Conservation (phyloP, 345 rosid species). For the Camelina neglecta region DNA sequence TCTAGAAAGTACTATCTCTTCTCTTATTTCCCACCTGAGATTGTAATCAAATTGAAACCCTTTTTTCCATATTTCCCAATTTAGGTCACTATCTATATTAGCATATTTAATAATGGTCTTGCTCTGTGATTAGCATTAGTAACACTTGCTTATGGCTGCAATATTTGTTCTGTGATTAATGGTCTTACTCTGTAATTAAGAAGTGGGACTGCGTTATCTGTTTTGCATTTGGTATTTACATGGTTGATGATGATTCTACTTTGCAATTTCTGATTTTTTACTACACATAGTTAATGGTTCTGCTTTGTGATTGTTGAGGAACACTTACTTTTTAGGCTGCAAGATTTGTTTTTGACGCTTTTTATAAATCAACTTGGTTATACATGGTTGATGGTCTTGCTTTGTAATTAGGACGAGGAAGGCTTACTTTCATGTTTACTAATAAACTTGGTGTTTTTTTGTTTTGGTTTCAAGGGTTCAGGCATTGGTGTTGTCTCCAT, state of each 20-base stretch:
- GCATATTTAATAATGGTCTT: neutral
- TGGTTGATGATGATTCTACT: neutral
- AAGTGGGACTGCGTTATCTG: neutral
- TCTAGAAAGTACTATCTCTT: slow-evolving; percentile 59
- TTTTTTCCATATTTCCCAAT: slow-evolving; percentile 16
- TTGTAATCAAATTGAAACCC: slow-evolving; percentile 28
- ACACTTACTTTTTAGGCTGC: neutral
- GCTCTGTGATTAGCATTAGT: neutral
- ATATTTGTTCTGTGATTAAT: slow-evolving; percentile 1
- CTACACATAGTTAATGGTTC: neutral
- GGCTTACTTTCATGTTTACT: neutral
- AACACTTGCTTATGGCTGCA: neutral
- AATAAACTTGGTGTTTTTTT: neutral
- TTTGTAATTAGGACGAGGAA: neutral
- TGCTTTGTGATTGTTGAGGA: neutral
- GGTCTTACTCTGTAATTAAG: neutral
- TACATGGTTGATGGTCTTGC: neutral
- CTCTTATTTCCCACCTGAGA: neutral
- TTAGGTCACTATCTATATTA: neutral
- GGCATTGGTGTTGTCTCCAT: slow-evolving; percentile 88
- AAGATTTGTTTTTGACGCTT: neutral
- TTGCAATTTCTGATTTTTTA: neutral
- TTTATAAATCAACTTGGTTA: neutral
- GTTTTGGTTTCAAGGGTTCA: slow-evolving; percentile 62
- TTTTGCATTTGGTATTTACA: neutral